Percentiles rank a stretch among this genome's conserved stretches.
phyloP scores from a whole-genome alignment of 1,139 yeast species.

The Saccharomyces hybrid region DNA sequence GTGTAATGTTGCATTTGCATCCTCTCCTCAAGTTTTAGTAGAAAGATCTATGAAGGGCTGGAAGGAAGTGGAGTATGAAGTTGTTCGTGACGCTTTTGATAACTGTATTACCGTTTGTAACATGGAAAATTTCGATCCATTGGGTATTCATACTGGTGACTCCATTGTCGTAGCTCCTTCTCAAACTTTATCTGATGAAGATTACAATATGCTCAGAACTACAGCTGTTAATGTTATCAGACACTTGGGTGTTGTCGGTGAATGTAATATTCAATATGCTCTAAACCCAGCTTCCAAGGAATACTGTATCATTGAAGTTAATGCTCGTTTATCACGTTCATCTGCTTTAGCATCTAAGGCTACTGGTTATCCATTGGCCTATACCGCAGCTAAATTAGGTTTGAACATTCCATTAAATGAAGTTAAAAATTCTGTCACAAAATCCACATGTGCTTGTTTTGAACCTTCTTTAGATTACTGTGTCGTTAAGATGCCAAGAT shows the following conservation, averaged over 20 bases:
- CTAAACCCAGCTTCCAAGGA: conserved; percentile 90
- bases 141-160: no score
- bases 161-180: no score
- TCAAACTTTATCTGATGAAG: no score
- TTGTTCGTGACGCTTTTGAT: conserved; percentile 76
- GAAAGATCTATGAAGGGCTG: conserved; percentile 98
- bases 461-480: conserved; percentile 97
- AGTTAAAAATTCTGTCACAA: conserved; percentile 88
- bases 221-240: conserved; percentile 96
- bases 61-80: conserved; percentile 99
- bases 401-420: conserved; percentile 88
- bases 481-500: conserved; percentile 97
- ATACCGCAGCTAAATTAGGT: conserved; percentile 29
- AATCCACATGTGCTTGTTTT: conserved; percentile 92
- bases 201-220: conserved; percentile 76
- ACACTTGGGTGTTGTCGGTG: conserved; percentile 98
- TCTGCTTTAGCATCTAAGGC: no score
- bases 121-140: no score
- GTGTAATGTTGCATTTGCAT: conserved; percentile 88
- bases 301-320: conserved; percentile 29
- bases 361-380: no score
- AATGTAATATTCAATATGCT: conserved; percentile 97
- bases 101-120: no score
- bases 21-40: conserved; percentile 92
- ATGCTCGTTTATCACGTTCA: no score